A percentile compares a stretch with the other conserved stretches of the same genome.
Conservation (phyloP, 495 filamentous ascomycete species). For the Lasiosphaeriaceae sp. region DNA sequence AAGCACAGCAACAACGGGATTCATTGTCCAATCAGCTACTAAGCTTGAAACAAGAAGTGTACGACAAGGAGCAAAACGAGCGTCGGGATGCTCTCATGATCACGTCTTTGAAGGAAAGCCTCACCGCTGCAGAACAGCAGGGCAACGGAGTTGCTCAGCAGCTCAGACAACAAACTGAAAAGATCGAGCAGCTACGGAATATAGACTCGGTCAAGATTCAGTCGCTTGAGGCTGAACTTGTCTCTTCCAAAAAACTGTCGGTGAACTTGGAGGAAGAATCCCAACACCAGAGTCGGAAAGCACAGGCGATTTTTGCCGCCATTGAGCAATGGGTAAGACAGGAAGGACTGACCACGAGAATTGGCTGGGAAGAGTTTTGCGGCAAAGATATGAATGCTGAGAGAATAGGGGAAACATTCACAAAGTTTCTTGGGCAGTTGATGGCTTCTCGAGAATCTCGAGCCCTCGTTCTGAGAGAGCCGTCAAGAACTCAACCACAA, state of each 20-base stretch:
- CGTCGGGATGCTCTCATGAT: conserved; percentile 9
- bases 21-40: background rate
- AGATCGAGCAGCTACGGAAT: background rate
- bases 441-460: background rate
- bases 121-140: conserved; percentile 6
- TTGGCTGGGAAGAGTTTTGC: background rate
- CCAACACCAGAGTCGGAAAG: background rate
- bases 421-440: background rate
- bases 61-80: conserved; percentile 10
- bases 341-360: background rate
- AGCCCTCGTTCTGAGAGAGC: background rate
- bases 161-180: background rate
- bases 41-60: conserved; percentile 3
- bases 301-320: conserved; percentile 2
- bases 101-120: conserved; percentile 3
- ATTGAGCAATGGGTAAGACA: conserved; percentile 13
- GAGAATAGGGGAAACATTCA: background rate
- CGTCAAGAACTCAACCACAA: background rate
- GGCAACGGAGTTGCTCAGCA: background rate
- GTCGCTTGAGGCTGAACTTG: background rate
- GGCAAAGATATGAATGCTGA: background rate
- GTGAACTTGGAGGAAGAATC: conserved; percentile 4
- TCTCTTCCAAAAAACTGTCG: background rate
- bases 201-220: conserved; percentile 1
- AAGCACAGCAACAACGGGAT: conserved; percentile 9